phyloP scores from a whole-genome alignment of 129 eudicot species.

The Flaveria sonorensis region DNA sequence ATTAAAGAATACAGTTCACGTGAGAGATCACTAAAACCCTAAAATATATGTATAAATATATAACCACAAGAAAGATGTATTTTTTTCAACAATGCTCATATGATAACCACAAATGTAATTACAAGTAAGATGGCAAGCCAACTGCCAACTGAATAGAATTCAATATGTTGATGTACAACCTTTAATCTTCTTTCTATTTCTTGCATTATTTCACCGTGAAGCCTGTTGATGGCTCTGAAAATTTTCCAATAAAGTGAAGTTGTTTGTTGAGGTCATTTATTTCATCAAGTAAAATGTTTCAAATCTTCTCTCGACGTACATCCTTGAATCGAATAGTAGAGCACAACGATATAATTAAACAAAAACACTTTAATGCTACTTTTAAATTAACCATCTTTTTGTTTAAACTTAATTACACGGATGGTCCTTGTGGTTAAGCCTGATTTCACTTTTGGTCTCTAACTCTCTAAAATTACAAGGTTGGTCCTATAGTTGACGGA shows the following conservation, averaged over 20 bases:
- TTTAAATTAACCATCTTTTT: too few species aligned
- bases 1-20: too few species aligned
- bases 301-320: slow-evolving; percentile 13
- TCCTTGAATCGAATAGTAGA: too few species aligned
- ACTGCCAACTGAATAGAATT: slow-evolving; percentile 28
- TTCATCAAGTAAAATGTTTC: slow-evolving; percentile 6
- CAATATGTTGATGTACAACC: slow-evolving; percentile 24
- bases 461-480: too few species aligned
- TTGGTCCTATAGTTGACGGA: too few species aligned
- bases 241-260: slow-evolving; percentile 30
- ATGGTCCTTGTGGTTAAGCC: too few species aligned
- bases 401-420: too few species aligned
- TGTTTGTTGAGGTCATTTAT: slow-evolving; percentile 30
- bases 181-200: slow-evolving; percentile 23
- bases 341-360: too few species aligned
- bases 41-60: too few species aligned
- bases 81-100: neutral
- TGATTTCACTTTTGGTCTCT: too few species aligned
- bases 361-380: too few species aligned
- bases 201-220: slow-evolving; percentile 9
- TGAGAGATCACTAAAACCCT: neutral
- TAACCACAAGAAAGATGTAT: too few species aligned
- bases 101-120: slow-evolving; percentile 17
- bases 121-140: slow-evolving; percentile 27
- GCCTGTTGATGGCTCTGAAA: slow-evolving; percentile 16